Conservation (phyloP, 257 asterid genomes). For the Nicotiana undulata region DNA sequence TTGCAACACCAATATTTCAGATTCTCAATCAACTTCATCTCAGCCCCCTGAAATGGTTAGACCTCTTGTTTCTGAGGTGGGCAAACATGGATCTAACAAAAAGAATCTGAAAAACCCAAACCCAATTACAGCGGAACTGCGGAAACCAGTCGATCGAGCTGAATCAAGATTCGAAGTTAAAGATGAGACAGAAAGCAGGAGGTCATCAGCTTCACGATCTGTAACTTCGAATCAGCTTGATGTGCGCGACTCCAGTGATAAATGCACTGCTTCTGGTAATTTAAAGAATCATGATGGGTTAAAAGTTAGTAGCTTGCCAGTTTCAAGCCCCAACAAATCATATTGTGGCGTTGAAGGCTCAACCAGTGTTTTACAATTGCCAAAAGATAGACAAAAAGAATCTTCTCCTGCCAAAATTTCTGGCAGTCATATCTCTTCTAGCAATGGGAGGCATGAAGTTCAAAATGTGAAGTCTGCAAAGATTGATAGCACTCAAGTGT, state of each 20-base stretch:
- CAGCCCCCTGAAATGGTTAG: conserved; percentile 17
- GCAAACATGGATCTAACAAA: conserved; percentile 18
- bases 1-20: conserved; percentile 19
- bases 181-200: conserved; percentile 20
- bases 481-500: conserved; percentile 13
- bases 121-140: conserved; percentile 16
- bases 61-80: conserved; percentile 7
- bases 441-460: conserved; percentile 16
- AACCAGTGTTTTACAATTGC: conserved; percentile 15
- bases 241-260: conserved; percentile 4
- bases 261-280: conserved; percentile 9
- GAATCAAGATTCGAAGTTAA: conserved; percentile 17
- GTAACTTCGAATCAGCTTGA: conserved; percentile 15
- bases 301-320: conserved; percentile 22
- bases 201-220: conserved; percentile 18
- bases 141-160: conserved; percentile 16
- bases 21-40: conserved; percentile 14
- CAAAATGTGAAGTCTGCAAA: conserved; percentile 23
- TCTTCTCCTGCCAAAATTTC: conserved; percentile 23
- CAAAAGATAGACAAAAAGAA: conserved; percentile 23
- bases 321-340: conserved; percentile 13
- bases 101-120: conserved; percentile 16
- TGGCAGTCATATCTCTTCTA: conserved; percentile 26
- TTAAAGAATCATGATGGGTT: conserved; percentile 12
- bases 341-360: conserved; percentile 18